These are phyloP conservation scores for Rhizopus sp. DNA, from an alignment of 371 early-diverging fungal genomes.

Conservation along the genomic window DNA sequence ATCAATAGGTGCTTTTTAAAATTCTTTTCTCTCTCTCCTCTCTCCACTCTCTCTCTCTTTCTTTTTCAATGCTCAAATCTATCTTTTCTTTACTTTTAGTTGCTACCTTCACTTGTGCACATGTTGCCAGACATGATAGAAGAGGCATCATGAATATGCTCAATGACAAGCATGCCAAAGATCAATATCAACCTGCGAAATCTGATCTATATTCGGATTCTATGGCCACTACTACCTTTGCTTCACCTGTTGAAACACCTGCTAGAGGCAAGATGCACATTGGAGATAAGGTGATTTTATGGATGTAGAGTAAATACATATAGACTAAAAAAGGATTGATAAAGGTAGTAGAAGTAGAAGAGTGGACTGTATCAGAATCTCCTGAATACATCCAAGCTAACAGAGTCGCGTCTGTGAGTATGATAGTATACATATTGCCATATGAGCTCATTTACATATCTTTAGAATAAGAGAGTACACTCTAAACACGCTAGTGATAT, in stretches of 20 bases:
- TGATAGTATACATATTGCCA: background rate
- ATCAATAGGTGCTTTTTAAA: no score
- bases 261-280: background rate
- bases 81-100: no score
- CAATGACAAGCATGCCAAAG: background rate
- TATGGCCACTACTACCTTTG: background rate
- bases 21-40: background rate
- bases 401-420: background rate
- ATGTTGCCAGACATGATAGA: no score
- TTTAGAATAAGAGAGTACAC: slow-evolving; percentile 1
- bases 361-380: slow-evolving; percentile 1
- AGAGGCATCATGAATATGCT: slow-evolving; percentile 4
- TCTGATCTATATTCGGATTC: slow-evolving; percentile 14
- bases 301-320: background rate
- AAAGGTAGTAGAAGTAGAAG: background rate
- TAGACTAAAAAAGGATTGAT: background rate
- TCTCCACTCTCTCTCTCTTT: background rate
- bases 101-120: no score
- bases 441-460: background rate
- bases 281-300: background rate
- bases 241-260: background rate
- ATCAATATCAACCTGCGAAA: background rate
- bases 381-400: background rate
- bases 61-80: background rate
- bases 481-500: background rate